Conservation (phyloP, 2,329 filamentous ascomycete species). For the Davidsoniella neocaledoniae region DNA sequence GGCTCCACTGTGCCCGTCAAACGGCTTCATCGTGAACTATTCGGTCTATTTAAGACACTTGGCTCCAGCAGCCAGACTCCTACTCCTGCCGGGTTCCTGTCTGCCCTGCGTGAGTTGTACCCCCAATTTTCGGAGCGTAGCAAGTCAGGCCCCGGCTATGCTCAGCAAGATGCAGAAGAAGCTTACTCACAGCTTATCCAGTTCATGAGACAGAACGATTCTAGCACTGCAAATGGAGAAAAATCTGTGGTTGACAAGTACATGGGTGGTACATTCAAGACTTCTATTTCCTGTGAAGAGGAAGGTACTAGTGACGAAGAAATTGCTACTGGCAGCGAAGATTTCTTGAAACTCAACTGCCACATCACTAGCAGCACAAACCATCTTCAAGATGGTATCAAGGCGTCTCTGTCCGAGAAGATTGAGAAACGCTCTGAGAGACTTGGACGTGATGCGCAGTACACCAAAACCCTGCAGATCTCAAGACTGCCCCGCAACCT, state of each 20-base stretch:
- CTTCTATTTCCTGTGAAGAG: conserved; percentile 70
- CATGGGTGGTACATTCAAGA: conserved; percentile 68
- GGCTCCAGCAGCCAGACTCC: conserved; percentile 54
- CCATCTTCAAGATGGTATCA: conserved; percentile 76
- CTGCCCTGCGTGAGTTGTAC: conserved; percentile 59
- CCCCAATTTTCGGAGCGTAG: conserved; percentile 88
- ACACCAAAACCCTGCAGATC: conserved; percentile 85
- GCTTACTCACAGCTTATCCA: conserved; percentile 92
- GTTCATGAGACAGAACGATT: conserved; percentile 41
- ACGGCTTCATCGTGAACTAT: no score
- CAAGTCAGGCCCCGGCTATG: conserved; percentile 66
- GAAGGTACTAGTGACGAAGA: conserved; percentile 58
- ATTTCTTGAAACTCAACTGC: conserved; percentile 87
- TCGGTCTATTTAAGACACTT: conserved; percentile 33
- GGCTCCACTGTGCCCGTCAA: no score
- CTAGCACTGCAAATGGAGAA: background rate
- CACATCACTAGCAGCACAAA: conserved; percentile 81
- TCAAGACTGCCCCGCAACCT: conserved; percentile 85
- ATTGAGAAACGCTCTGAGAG: conserved; percentile 76
- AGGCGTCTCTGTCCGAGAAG: conserved; percentile 67
- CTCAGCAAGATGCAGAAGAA: conserved; percentile 98
- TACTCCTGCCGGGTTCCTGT: conserved; percentile 66
- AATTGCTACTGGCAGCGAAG: conserved; percentile 48
- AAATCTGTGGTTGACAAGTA: conserved; percentile 79
- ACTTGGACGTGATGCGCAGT: conserved; percentile 61